Evolutionary conservation across 1,139 yeast genomes (phyloP).

Genomic region (Hyphopichia fennica): DNA sequence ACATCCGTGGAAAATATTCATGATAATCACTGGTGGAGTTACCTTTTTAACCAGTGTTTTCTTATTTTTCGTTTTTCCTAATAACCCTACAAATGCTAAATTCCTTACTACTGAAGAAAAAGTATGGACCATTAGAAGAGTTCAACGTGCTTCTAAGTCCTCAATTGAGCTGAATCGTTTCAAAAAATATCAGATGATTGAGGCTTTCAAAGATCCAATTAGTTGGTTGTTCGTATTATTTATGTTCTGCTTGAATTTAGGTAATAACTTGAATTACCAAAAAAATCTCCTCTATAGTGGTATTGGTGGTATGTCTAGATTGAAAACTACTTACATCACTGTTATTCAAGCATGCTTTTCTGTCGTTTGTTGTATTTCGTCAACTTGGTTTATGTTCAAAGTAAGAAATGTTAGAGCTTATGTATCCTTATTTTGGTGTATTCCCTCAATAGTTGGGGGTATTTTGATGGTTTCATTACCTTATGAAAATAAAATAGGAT

Average conservation of each 20-base stretch:
- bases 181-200: conserved; percentile 35
- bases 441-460: conserved; percentile 44
- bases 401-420: conserved; percentile 13
- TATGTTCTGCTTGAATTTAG: conserved; percentile 33
- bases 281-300: conserved; percentile 33
- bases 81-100: conserved; percentile 37
- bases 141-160: conserved; percentile 27
- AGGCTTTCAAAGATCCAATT: conserved; percentile 39
- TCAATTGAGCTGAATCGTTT: conserved; percentile 41
- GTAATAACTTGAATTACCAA: conserved; percentile 41
- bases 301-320: conserved; percentile 36
- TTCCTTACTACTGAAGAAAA: conserved; percentile 34
- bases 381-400: conserved; percentile 19
- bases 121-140: conserved; percentile 41
- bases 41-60: conserved; percentile 27
- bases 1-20: conserved; percentile 34
- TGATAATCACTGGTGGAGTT: conserved; percentile 39
- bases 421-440: conserved; percentile 17
- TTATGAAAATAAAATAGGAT: conserved; percentile 37
- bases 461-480: conserved; percentile 41
- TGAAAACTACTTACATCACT: conserved; percentile 46
- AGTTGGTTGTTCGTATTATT: conserved; percentile 37
- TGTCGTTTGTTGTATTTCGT: conserved; percentile 25
- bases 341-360: conserved; percentile 46
- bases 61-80: conserved; percentile 33